Conservation (phyloP, 148 eudicot genomes). For the Nyssa sinensis region DNA sequence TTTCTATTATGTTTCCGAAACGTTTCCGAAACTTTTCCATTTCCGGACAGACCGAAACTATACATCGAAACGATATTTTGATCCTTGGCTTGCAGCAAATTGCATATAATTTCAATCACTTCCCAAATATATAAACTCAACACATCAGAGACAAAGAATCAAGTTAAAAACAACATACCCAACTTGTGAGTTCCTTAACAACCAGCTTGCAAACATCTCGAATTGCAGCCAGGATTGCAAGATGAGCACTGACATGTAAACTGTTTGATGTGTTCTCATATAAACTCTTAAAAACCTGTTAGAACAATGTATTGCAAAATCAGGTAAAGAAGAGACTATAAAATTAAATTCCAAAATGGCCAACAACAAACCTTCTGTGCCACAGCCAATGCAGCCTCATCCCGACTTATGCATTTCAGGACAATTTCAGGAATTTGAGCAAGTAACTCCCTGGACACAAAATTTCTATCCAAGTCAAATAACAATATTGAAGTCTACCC, state of each 20-base stretch:
- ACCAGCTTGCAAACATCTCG: slow-evolving; percentile 84
- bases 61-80: no score
- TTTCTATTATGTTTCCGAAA: no score
- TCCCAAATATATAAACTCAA: neutral
- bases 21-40: no score
- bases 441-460: slow-evolving; percentile 25
- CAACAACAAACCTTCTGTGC: slow-evolving; percentile 59
- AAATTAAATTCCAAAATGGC: neutral
- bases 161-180: slow-evolving; percentile 41
- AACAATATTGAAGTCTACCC: neutral
- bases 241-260: slow-evolving; percentile 64
- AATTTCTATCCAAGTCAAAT: slow-evolving; percentile 4
- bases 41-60: no score
- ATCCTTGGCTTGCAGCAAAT: no score
- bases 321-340: neutral
- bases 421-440: slow-evolving; percentile 60
- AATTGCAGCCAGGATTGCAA: slow-evolving; percentile 62
- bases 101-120: neutral
- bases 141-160: neutral
- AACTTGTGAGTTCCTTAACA: slow-evolving; percentile 72
- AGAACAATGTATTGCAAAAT: neutral
- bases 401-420: slow-evolving; percentile 63
- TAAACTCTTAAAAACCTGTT: slow-evolving; percentile 66
- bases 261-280: slow-evolving; percentile 65
- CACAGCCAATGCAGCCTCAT: slow-evolving; percentile 83